Evolutionary conservation across 371 early-diverging fungal species (phyloP).

Genomic region (Capniomyces stellatus): DNA sequence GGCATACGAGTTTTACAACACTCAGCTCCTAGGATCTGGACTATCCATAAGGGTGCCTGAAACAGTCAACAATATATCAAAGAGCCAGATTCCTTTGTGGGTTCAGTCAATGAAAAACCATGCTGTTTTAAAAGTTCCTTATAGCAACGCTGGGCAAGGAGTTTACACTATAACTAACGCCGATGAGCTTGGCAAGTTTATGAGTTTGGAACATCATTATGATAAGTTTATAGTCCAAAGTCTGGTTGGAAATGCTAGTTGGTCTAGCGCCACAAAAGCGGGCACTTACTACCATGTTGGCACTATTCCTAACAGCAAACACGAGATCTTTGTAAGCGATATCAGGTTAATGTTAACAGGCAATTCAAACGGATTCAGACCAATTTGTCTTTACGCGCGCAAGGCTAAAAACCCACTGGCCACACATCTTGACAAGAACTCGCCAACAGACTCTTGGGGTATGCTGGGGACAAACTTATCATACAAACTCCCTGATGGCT

Average conservation of each 20-base stretch:
- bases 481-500: constrained; percentile 51
- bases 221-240: constrained; percentile 90
- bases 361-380: constrained; percentile 58
- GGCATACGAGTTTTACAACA: constrained; percentile 80
- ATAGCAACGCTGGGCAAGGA: constrained; percentile 85
- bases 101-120: constrained; percentile 76
- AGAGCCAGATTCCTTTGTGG: constrained; percentile 73
- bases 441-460: constrained; percentile 55
- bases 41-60: constrained; percentile 71
- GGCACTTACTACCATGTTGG: constrained; percentile 85
- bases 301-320: constrained; percentile 78
- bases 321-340: constrained; percentile 70
- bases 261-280: constrained; percentile 61
- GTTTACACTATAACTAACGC: constrained; percentile 81
- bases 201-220: constrained; percentile 68
- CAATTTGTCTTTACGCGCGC: constrained; percentile 75
- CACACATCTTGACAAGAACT: constrained; percentile 41
- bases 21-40: constrained; percentile 49
- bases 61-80: constrained; percentile 74
- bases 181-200: constrained; percentile 52
- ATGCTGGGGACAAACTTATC: constrained; percentile 87
- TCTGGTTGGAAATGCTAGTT: constrained; percentile 80
- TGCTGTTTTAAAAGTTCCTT: constrained; percentile 82
- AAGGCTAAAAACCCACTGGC: constrained; percentile 62
- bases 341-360: constrained; percentile 82